Evolutionary conservation across 192 early-diverging fungal genomes (phyloP), one percentile per base, ranked within the genome.

Genomic region (Mortierella alpina): DNA sequence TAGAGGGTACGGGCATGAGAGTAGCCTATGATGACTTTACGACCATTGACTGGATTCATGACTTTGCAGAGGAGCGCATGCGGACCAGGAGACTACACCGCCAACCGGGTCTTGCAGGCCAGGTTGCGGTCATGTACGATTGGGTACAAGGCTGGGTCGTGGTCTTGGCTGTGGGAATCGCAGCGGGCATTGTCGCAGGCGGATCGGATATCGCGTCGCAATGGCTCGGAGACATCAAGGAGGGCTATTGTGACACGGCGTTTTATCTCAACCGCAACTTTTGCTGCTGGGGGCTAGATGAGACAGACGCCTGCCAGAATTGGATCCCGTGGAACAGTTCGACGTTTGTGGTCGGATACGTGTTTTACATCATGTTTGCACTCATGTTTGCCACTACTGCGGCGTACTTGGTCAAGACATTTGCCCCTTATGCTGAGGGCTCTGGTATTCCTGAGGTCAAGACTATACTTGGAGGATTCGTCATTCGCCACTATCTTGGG

Each of bases 391-490:
- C 84, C 10, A 78, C 79, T 2, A 72, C 66, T 2, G 79, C 84
- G 18, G 63, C 82, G 14, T 70, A 86, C 68, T 85, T 88, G 14
- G 87, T 89, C 51, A 92, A 93, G 65, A 85, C 82, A 22, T 80
- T 89, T 62, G 88, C 89, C 4, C 89, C 91, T 45, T 97, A 97
- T 67, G 93, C 94, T 59, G 95, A 96, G 11, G 96, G 96, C n/a
- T 93, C 92, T n/a, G 96, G 96, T 41, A 93, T 97, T 46, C 92
- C 96, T 15, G 96, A 99, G 84, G 93, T 99, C 62, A 99, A 99
- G 79, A 95, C 94, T 15, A 97, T 97, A 49, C 73, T 98, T 54
- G 93, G 96, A 52, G 96, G 96, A 6, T 99, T 97, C 84, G 93
- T 96, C 45, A 97, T 99, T 68, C 89, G 93, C 41, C 91, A 93